Conservation (phyloP, 306 rosid species). For the Hylodesmum podocarpum region DNA sequence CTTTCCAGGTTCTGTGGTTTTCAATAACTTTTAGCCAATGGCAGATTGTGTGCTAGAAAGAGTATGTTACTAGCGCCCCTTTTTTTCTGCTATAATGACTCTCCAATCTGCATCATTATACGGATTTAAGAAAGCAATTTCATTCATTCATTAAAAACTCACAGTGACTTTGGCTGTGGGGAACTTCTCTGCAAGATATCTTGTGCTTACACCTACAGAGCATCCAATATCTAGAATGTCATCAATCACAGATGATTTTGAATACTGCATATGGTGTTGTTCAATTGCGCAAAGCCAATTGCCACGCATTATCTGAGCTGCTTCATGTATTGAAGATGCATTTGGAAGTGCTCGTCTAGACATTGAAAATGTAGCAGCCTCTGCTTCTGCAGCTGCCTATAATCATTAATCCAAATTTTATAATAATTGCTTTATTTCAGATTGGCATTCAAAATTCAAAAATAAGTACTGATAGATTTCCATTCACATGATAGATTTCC, state of each 20-base stretch:
- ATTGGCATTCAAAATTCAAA: not conserved
- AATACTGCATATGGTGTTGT: slow-evolving; percentile 51
- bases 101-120: not conserved
- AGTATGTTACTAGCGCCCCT: too few species aligned
- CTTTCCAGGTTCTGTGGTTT: too few species aligned
- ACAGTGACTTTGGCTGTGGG: slow-evolving; percentile 55
- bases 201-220: slow-evolving; percentile 60
- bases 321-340: slow-evolving; percentile 56
- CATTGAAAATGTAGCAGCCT: slow-evolving; percentile 68
- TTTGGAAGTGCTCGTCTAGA: slow-evolving; percentile 48
- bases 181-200: slow-evolving; percentile 59
- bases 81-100: not conserved
- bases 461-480: not conserved
- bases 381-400: slow-evolving; percentile 82
- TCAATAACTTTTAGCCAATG: too few species aligned
- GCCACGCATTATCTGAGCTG: slow-evolving; percentile 46
- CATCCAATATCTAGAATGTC: slow-evolving; percentile 71
- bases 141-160: slow-evolving; percentile 16
- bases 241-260: slow-evolving; percentile 35
- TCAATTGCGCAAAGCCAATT: slow-evolving; percentile 62
- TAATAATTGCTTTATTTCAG: not conserved
- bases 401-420: slow-evolving; percentile 23
- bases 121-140: slow-evolving; percentile 7
- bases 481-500: not conserved
- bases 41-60: too few species aligned